phyloP scores from a whole-genome alignment of 164 flowering plant genomes.

The Stephania japonica region DNA sequence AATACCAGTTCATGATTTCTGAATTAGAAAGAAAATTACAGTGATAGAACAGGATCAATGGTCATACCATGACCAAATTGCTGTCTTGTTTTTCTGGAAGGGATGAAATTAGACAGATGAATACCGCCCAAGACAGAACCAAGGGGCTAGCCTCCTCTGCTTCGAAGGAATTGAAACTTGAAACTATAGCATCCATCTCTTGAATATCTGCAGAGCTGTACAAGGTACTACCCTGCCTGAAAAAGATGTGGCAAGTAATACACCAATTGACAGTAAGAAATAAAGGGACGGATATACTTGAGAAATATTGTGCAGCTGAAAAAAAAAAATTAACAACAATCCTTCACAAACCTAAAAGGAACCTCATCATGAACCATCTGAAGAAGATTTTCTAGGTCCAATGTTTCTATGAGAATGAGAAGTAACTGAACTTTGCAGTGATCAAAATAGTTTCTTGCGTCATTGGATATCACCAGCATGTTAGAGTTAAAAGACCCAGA shows the following conservation, averaged over 20 bases:
- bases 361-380: slow-evolving; percentile 78
- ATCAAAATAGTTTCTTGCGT: slow-evolving; percentile 47
- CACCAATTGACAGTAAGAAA: not conserved
- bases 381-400: slow-evolving; percentile 78
- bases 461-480: slow-evolving; percentile 59
- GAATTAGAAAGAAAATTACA: not conserved
- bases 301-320: not conserved
- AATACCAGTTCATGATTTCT: not conserved
- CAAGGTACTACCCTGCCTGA: slow-evolving; percentile 50
- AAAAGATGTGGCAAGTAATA: slow-evolving; percentile 10
- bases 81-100: slow-evolving; percentile 65
- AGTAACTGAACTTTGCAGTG: slow-evolving; percentile 74
- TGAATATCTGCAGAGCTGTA: slow-evolving; percentile 59
- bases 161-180: slow-evolving; percentile 48
- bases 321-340: not conserved
- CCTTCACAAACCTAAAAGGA: slow-evolving; percentile 58
- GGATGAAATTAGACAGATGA: slow-evolving; percentile 66
- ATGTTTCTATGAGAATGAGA: slow-evolving; percentile 74
- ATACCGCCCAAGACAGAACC: slow-evolving; percentile 84
- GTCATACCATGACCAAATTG: slow-evolving; percentile 43
- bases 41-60: slow-evolving; percentile 4
- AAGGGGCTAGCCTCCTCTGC: slow-evolving; percentile 72
- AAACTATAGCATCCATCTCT: slow-evolving; percentile 72
- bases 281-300: not conserved
- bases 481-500: slow-evolving; percentile 54